Evolutionary conservation across 495 filamentous ascomycete species (phyloP).

Genomic region (Astrocystis sublimbata): DNA sequence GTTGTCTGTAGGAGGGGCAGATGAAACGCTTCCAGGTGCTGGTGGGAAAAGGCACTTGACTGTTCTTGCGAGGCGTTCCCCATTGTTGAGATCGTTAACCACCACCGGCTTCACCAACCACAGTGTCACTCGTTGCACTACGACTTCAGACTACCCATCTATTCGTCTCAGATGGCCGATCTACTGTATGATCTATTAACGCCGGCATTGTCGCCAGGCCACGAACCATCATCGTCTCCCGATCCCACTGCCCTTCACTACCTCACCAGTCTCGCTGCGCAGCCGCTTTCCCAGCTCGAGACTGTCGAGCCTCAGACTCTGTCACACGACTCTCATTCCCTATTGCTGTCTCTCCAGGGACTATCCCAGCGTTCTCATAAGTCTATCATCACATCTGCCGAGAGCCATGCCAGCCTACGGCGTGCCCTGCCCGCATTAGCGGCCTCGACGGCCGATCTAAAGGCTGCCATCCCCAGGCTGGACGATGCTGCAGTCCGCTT

Average conservation of each 20-base stretch:
- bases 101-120: too few relatives aligned
- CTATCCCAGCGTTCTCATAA: constrained; percentile 92
- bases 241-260: constrained; percentile 79
- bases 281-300: constrained; percentile 71
- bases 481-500: constrained; percentile 79
- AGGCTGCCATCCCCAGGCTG: constrained; percentile 71
- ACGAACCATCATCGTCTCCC: constrained; percentile 32
- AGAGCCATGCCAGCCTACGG: constrained; percentile 71
- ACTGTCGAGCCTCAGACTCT: constrained; percentile 78
- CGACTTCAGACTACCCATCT: background rate
- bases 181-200: constrained; percentile 70
- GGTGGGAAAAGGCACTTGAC: background rate
- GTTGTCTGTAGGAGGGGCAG: background rate
- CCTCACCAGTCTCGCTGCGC: constrained; percentile 75
- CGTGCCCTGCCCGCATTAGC: constrained; percentile 67
- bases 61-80: background rate
- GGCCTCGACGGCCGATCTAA: constrained; percentile 62
- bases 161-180: constrained; percentile 57
- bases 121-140: background rate
- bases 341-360: constrained; percentile 82
- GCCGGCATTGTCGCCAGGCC: constrained; percentile 54
- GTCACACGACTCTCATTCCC: constrained; percentile 74
- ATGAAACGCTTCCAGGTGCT: background rate
- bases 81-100: background rate
- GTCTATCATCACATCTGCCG: constrained; percentile 76